A percentile compares a stretch with the other conserved stretches of the same genome.
phyloP scores from a whole-genome alignment of 2,329 filamentous ascomycete genomes.

The Xylaria sp. region DNA sequence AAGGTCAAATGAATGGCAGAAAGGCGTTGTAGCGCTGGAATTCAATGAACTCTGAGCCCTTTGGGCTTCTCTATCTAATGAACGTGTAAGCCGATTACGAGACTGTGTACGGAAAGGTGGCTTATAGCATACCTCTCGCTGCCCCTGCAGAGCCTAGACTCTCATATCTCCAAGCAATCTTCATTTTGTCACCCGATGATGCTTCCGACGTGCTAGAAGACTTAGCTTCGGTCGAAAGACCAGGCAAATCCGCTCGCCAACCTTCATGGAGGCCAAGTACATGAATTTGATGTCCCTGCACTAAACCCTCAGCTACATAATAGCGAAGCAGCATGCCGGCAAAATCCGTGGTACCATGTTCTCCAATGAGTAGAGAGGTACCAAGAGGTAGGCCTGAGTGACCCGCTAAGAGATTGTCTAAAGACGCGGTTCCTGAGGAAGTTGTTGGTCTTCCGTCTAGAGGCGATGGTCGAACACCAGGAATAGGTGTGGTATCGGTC shows the following conservation, averaged over 20 bases:
- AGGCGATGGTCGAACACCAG: constrained; percentile 81
- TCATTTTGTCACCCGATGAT: constrained; percentile 80
- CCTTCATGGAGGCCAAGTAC: constrained; percentile 81
- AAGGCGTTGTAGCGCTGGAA: constrained; percentile 54
- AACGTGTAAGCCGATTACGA: constrained; percentile 31
- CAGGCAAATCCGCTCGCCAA: constrained; percentile 88
- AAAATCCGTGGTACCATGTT: constrained; percentile 94
- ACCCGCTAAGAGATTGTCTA: constrained; percentile 86
- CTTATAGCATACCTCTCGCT: constrained; percentile 68
- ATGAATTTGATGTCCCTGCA: constrained; percentile 90
- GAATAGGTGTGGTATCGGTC: constrained; percentile 54
- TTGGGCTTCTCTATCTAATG: constrained; percentile 45
- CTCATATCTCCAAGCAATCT: constrained; percentile 99
- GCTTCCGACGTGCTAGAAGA: constrained; percentile 56
- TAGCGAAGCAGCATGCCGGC: constrained; percentile 84
- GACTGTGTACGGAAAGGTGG: constrained; percentile 15
- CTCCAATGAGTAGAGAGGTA: constrained; percentile 82
- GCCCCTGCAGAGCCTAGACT: constrained; percentile 77
- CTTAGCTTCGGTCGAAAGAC: constrained; percentile 62
- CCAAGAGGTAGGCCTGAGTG: constrained; percentile 88
- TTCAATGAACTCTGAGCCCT: constrained; percentile 39
- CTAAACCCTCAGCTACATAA: constrained; percentile 91
- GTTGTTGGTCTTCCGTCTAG: constrained; percentile 88
- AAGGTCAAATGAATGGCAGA: constrained; percentile 80
- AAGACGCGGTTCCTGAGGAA: constrained; percentile 87